Conservation (phyloP, 495 filamentous ascomycete species). For the Annulohypoxylon stygium region DNA sequence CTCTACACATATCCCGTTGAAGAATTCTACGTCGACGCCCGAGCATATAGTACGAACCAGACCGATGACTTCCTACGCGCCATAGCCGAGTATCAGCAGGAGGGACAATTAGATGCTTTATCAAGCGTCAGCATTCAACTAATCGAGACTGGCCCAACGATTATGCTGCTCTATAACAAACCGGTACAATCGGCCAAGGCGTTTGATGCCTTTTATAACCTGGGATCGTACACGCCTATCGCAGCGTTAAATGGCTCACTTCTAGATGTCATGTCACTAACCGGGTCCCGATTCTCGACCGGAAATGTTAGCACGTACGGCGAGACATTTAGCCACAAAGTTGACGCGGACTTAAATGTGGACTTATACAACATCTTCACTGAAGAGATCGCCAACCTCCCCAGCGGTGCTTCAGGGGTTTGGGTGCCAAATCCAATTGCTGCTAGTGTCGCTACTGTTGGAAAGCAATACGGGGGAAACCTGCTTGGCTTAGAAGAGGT, state of each 20-base stretch:
- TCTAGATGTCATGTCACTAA: conserved; percentile 31
- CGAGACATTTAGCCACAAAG: conserved; percentile 45
- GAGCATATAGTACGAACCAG: conserved; percentile 36
- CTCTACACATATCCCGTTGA: conserved; percentile 57
- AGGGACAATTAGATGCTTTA: conserved; percentile 31
- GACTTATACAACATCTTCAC: conserved; percentile 47
- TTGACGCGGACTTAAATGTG: conserved; percentile 44
- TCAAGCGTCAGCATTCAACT: conserved; percentile 39
- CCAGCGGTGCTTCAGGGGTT: conserved; percentile 43
- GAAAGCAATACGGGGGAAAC: conserved; percentile 50
- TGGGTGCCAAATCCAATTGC: conserved; percentile 52
- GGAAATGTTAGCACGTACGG: conserved; percentile 39
- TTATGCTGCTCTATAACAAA: conserved; percentile 37
- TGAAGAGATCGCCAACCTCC: conserved; percentile 40
- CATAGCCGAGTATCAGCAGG: conserved; percentile 40
- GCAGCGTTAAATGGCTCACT: conserved; percentile 35
- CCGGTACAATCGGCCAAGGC: conserved; percentile 25
- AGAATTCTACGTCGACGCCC: conserved; percentile 45
- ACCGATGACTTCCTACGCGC: conserved; percentile 38
- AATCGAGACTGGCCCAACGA: conserved; percentile 27
- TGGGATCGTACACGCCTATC: conserved; percentile 27
- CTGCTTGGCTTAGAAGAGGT: conserved; percentile 49
- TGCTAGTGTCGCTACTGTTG: conserved; percentile 47
- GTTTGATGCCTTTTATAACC: conserved; percentile 38
- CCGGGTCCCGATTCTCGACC: conserved; percentile 39